Conservation (phyloP, 306 rosid genomes). For the Gastrolobium bilobum region DNA sequence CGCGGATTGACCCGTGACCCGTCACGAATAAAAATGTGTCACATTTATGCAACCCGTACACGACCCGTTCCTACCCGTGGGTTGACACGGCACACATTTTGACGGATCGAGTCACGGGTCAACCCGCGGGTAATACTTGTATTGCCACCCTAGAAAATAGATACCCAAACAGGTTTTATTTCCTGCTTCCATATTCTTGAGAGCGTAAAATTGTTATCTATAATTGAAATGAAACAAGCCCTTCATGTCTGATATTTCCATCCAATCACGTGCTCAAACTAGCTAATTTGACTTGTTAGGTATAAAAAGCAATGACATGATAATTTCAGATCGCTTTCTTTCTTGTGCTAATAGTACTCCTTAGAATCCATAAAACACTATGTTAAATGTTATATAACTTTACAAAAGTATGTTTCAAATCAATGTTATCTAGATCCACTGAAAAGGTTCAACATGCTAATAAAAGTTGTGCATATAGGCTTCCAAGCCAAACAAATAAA, state of each 20-base stretch:
- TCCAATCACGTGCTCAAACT: not conserved
- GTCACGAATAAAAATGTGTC: too few species aligned
- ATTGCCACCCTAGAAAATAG: too few species aligned
- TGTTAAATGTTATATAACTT: slow-evolving; percentile 27
- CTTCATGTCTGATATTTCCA: not conserved
- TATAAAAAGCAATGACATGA: slow-evolving; percentile 5
- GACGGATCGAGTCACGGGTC: too few species aligned
- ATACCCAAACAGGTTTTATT: too few species aligned
- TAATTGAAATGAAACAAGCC: too few species aligned
- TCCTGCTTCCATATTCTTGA: too few species aligned
- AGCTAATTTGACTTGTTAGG: not conserved
- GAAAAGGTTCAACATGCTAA: slow-evolving; percentile 23
- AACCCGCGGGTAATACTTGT: too few species aligned
- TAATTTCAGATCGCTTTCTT: slow-evolving; percentile 11
- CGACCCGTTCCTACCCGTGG: too few species aligned
- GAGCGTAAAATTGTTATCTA: too few species aligned
- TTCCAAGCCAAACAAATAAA: not conserved
- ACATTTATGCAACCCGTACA: too few species aligned
- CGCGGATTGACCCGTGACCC: too few species aligned
- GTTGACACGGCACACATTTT: too few species aligned
- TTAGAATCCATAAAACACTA: slow-evolving; percentile 22
- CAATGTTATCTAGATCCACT: slow-evolving; percentile 7
- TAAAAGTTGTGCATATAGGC: slow-evolving; percentile 14
- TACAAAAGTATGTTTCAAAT: slow-evolving; percentile 42
- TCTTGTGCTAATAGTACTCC: not conserved